Evolutionary conservation across 1,284 basidiomycete species (phyloP), one percentile per base, ranked within the genome.

Genomic region (Moesziomyces parantarcticus): DNA sequence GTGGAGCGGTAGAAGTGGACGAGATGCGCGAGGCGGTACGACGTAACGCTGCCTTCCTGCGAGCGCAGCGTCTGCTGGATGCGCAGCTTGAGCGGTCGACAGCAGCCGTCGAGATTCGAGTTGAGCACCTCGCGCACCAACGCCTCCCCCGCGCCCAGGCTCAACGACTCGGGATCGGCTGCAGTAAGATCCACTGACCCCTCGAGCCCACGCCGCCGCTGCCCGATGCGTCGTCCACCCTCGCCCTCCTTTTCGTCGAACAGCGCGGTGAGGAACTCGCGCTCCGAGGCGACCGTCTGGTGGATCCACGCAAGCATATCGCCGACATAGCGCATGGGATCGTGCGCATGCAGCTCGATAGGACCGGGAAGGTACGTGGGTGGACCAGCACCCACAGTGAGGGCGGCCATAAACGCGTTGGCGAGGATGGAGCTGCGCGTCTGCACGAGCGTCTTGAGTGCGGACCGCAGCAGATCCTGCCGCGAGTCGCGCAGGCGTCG

Each of bases 301-400:
- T 99, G 96, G 1, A 98, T 90, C 97, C 96, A 99, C 0, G 95
- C 96, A 5, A 99, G 89, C 93, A 99, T 98, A 84, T 98, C 96
- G 20, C 96, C 95, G 16, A 97, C 90, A 83, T 99, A 99, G 25
- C 96, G 90, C 68, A 94, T 88, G 0, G 96, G 94, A 83, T 99
- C 96, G 79, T 99, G 96, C 0, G 96, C 96, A 81, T 98, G 94
- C 3, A 98, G 87, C 84, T 99, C 96, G 71, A 99, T 98, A 0
- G 96, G 95, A 3, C 94, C 89, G 0, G 94, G 93, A 1, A 94
- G 87, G 25, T 93, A 92, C 36, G 90, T 90, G 0, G 92, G 92
- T 0, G 80, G 69, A 20, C 62, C 64, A 1, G 93, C 93, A 14
- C 96, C 95, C 11, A 92, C 88, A 0, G 94, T 97, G 18, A 98